phyloP scores from a whole-genome alignment of 345 rosid species.

The Hibiscus mutabilis region DNA sequence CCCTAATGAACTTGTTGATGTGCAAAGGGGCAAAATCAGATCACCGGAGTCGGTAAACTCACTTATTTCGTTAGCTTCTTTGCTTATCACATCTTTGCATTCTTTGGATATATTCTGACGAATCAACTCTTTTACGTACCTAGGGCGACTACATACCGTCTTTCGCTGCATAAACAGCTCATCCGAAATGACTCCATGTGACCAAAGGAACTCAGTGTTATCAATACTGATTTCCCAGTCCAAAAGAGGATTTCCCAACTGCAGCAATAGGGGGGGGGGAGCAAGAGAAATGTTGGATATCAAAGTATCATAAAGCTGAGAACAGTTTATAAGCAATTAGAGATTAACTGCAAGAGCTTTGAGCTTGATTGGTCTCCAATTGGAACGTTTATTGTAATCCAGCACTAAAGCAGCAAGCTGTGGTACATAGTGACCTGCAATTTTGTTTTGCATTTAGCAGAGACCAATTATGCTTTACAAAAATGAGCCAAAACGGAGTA shows the following conservation, averaged over 20 bases:
- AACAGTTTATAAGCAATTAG: background rate
- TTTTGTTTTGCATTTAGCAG: background rate
- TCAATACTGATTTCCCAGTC: background rate
- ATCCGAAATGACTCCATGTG: background rate
- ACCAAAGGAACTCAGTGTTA: background rate
- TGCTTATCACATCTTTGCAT: background rate
- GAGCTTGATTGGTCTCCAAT: background rate
- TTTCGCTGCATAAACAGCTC: background rate
- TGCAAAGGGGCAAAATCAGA: background rate
- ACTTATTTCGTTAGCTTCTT: background rate
- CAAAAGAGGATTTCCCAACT: slow-evolving; percentile 2
- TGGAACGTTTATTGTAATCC: background rate
- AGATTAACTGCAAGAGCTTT: background rate
- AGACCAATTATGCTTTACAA: background rate
- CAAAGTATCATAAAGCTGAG: background rate
- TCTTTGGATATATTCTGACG: background rate
- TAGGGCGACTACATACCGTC: background rate
- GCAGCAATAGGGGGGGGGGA: background rate
- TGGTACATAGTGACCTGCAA: background rate
- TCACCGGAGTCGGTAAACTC: background rate
- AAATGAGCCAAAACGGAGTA: background rate
- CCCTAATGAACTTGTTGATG: background rate
- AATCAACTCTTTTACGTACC: background rate
- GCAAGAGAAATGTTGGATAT: background rate
- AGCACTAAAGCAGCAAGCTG: background rate